Evolutionary conservation across 2,329 filamentous ascomycete genomes (phyloP).

Genomic region (Botrytis sinoallii): DNA sequence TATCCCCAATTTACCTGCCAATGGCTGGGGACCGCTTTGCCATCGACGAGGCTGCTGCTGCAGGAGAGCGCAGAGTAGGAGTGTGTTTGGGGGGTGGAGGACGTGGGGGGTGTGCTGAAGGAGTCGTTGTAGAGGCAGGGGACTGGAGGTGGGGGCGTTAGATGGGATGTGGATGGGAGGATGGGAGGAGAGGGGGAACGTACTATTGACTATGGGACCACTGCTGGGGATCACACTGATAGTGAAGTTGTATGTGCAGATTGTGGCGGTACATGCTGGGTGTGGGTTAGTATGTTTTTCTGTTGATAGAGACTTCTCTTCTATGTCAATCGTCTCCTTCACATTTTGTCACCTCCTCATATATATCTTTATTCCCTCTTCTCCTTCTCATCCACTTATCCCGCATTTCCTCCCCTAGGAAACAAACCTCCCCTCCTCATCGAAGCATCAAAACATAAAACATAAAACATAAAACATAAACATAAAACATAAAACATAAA

Average conservation of each 20-base stretch:
- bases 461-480: background rate
- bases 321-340: background rate
- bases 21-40: background rate
- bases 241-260: slow-evolving; percentile 11
- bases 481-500: background rate
- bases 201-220: background rate
- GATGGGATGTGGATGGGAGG: background rate
- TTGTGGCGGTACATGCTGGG: slow-evolving; percentile 1
- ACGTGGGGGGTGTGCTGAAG: background rate
- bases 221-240: slow-evolving; percentile 1
- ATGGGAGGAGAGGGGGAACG: background rate
- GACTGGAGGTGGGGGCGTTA: background rate
- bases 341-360: background rate
- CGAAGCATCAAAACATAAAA: background rate
- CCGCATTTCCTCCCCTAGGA: background rate
- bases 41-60: background rate
- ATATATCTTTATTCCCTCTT: too few relatives aligned
- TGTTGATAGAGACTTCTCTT: too few relatives aligned
- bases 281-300: background rate
- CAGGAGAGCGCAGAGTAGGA: background rate
- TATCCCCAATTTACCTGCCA: slow-evolving; percentile 25
- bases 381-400: background rate
- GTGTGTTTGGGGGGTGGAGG: background rate
- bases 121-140: background rate
- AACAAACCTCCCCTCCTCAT: background rate